phyloP scores from a whole-genome alignment of 805 yeast genomes.

The Hyphopichia homilentoma region DNA sequence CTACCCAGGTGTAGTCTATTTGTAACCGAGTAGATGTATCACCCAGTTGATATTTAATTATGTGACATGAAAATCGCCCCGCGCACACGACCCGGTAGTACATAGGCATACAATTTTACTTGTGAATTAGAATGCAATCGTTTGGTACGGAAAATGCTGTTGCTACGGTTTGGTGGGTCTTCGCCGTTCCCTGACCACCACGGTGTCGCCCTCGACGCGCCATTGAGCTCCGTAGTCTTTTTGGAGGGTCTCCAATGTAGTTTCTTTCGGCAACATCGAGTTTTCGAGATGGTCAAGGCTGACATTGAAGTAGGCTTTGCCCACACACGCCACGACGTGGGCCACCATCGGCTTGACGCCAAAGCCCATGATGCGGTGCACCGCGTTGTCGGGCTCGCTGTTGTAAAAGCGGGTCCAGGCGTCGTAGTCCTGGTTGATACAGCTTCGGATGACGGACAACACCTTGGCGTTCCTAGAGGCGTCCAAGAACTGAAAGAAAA shows the following conservation, averaged over 20 bases:
- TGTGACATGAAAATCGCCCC: background rate
- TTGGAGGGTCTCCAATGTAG: slow-evolving; percentile 15
- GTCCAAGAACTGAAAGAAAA: slow-evolving; percentile 24
- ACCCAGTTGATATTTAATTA: background rate
- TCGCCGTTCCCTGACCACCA: slow-evolving; percentile 20
- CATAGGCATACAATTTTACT: no score
- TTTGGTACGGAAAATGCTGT: no score
- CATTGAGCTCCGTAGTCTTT: slow-evolving; percentile 22
- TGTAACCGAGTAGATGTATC: no score
- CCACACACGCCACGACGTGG: slow-evolving; percentile 26
- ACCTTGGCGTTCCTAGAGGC: slow-evolving; percentile 10
- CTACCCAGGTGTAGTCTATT: no score
- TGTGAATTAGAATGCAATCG: no score
- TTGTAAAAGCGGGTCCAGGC: slow-evolving; percentile 28
- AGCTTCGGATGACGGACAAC: slow-evolving; percentile 17
- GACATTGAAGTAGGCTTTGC: slow-evolving; percentile 37
- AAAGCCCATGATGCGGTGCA: slow-evolving; percentile 37
- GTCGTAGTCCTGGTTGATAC: slow-evolving; percentile 27
- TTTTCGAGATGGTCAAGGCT: slow-evolving; percentile 19
- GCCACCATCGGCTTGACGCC: slow-evolving; percentile 32
- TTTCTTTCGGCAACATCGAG: slow-evolving; percentile 22
- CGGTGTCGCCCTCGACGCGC: slow-evolving; percentile 23
- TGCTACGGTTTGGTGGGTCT: no score
- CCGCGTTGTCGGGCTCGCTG: slow-evolving; percentile 27
- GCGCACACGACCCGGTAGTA: background rate